Evolutionary conservation across 2,329 filamentous ascomycete genomes (phyloP), one percentile per base, ranked within the genome.

Genomic region (Aureobasidium subglaciale): DNA sequence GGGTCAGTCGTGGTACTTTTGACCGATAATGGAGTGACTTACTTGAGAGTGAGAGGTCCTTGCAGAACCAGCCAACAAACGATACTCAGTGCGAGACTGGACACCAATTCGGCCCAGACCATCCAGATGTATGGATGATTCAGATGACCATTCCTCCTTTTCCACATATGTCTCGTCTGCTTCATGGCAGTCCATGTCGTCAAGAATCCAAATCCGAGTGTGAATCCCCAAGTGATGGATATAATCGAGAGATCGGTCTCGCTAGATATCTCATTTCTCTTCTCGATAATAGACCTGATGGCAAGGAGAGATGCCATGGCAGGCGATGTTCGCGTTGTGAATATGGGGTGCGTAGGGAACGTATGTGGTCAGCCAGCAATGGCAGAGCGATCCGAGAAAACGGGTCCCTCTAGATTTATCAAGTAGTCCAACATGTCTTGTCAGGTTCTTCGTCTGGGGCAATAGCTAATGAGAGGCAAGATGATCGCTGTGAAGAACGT

Each of bases 81-180:
- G 18, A 75, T 57, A 5, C 68, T 70, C 65, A 78, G 77, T 8
- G 66, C 59, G 8, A 74, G 64, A 13, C 70, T 75, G 3, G 72
- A 71, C 1, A 67, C 2, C 3, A 78, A 65, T 60, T 78, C 76
- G 20, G 70, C 54, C 76, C 75, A 78, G 49, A 78, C 70, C 71
- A 78, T 72, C 67, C 71, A 73, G 0, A 78, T 54, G 29, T 58
- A 58, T 1, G 57, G 57, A 16, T 37, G 48, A 10, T 45, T 55
- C 58, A 77, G 78, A 27, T 43, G 50, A 8, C 50, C 50, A 15
- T 38, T 38, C 57, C 75, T 77, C 56, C 59, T 62, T n/a, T 55
- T 45, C 40, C 42, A 55, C 30, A 55, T 45, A 13, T 37, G 29
- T 16, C 30, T 30, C 1, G 68, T 70, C 61, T 73, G 71, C 59